A percentile compares a stretch with the other conserved stretches of the same genome.
Evolutionary conservation across 768 basidiomycete species (phyloP).

Genomic region (Suillus fuscotomentosus): DNA sequence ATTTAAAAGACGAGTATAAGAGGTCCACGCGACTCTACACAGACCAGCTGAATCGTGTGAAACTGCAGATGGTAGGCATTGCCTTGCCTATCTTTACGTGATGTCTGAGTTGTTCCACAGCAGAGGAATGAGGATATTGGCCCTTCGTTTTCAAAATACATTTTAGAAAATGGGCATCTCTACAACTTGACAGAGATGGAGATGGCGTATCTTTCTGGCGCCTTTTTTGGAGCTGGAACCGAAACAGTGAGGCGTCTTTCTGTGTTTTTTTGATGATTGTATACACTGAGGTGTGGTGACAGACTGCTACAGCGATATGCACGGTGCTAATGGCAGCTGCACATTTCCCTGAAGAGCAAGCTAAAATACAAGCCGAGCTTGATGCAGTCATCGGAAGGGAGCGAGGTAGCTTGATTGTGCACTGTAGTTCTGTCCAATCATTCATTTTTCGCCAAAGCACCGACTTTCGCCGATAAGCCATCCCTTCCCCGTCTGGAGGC

Average conservation of each 20-base stretch:
- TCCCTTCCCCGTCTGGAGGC: not conserved
- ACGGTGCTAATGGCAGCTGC: slow-evolving; percentile 51
- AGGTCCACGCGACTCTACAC: too few species aligned
- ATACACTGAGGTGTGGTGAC: not conserved
- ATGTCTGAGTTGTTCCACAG: too few species aligned
- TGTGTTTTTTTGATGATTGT: not conserved
- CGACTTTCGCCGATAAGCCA: not conserved
- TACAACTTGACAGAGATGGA: not conserved
- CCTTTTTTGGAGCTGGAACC: not conserved
- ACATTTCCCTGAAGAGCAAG: slow-evolving; percentile 48
- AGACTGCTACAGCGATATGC: slow-evolving; percentile 50
- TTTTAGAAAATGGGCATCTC: not conserved
- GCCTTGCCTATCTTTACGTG: too few species aligned
- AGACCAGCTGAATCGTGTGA: too few species aligned
- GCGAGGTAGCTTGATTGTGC: slow-evolving; percentile 6
- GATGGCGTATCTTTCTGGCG: not conserved
- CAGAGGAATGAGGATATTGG: too few species aligned
- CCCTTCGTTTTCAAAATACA: not conserved
- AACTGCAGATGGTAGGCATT: too few species aligned
- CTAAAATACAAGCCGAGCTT: slow-evolving; percentile 47
- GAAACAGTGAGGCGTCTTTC: not conserved
- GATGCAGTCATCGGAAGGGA: slow-evolving; percentile 46
- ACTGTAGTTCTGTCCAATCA: slow-evolving; percentile 3
- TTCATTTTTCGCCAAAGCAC: not conserved
- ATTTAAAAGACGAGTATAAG: too few species aligned